A percentile compares a stretch with the other conserved stretches of the same genome.
Conservation (phyloP, 164 flowering plant genomes). For the Sextonia rubra region DNA sequence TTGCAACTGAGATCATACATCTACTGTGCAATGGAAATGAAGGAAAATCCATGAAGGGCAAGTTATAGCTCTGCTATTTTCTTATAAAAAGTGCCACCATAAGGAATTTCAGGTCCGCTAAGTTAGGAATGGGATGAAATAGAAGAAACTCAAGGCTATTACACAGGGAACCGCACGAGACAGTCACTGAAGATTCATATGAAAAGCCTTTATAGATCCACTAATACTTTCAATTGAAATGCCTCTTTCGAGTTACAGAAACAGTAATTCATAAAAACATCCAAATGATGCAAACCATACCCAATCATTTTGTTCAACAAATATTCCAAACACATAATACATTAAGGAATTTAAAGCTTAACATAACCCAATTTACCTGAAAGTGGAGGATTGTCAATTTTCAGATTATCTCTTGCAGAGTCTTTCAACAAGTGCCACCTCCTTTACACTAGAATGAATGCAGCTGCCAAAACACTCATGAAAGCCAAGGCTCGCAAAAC, state of each 20-base stretch:
- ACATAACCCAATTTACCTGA: conserved; percentile 23
- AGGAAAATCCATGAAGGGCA: too few relatives aligned
- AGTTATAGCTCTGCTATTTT: too few relatives aligned
- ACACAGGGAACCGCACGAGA: neutral
- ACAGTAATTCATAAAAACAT: neutral
- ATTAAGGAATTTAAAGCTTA: neutral
- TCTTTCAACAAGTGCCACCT: conserved; percentile 24
- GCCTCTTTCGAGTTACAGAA: neutral
- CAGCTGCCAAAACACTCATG: conserved; percentile 42
- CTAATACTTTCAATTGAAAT: neutral
- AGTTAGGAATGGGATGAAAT: neutral
- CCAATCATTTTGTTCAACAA: neutral
- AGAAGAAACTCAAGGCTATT: neutral
- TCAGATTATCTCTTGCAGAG: conserved; percentile 31
- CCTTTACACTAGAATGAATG: conserved; percentile 35
- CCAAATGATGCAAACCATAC: neutral
- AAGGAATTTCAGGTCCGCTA: too few relatives aligned
- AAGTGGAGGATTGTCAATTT: conserved; percentile 15
- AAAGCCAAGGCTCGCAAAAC: conserved; percentile 30
- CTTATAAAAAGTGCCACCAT: too few relatives aligned
- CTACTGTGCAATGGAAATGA: too few relatives aligned
- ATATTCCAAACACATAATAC: neutral
- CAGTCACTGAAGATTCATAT: neutral
- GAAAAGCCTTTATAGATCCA: neutral
- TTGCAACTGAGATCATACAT: too few relatives aligned